Base-by-base conservation (phyloP, 2,329 filamentous ascomycete species). In the Ophiocordyceps australis region DNA sequence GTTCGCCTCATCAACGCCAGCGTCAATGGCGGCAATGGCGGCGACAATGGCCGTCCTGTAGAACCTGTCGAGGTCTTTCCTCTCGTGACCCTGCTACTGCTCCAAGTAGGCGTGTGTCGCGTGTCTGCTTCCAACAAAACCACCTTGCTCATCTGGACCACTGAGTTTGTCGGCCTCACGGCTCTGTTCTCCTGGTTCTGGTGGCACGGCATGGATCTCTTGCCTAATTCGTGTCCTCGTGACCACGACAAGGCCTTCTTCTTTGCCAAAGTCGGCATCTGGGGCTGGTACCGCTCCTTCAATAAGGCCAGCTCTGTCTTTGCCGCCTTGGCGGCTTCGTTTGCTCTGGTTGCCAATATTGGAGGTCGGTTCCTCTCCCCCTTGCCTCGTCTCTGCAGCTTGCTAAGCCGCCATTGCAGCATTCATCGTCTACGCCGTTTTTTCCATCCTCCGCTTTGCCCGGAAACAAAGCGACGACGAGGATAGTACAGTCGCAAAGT, bases 221-320 rank as follows among this genome's bases (percentile, higher is more conserved):
- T 41, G 22, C 30, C 26, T 4, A 26, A 31, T 2, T 27, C 30
- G 4, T 41, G 38, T 17, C 25, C 28, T n/a, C n/a, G n/a, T n/a
- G n/a, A n/a, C 8, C 35, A 39, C 15, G 36, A 40, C 32, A 37
- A 38, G 19, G 35, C 35, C 15, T 43, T 42, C 21, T 35, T 39
- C 28, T 46, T 48, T 28, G 38, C 36, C 9, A 40, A 42, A 22
- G 38, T 39, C 20, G 37, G 35, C 30, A 35, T 41, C 11, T 41
- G 37, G 36, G 27, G 35, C 11, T 41, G 38, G 37, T 38, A 38
- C 22, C 27, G 38, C 7, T 36, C 36, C 5, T 22, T 41, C 9
- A 38, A 41, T 20, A 41, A 41, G 32, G 38, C 38, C 7, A 22
- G 28, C 8, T 32, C 37, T 12, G 29, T 40, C 3, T 20, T 40